Conservation (phyloP, 768 basidiomycete species). For the Naematelia encephala region DNA sequence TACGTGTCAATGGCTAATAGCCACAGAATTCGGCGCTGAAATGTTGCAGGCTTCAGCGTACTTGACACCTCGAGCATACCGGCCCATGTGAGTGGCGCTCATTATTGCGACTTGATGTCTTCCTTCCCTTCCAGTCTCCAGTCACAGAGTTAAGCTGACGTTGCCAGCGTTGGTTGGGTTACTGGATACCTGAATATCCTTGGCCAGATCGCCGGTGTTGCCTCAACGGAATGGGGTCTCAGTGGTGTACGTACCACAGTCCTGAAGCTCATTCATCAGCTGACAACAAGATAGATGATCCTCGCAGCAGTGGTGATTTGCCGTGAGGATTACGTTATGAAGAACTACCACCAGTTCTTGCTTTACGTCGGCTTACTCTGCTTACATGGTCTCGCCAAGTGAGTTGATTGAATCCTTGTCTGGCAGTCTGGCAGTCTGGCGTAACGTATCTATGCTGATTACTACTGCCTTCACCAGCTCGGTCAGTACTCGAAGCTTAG, state of each 20-base stretch:
- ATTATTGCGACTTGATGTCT: too few species aligned
- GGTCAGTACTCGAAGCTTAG: slow-evolving; percentile 50
- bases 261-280: not conserved
- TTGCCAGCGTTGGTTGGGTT: slow-evolving; percentile 49
- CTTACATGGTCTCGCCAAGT: slow-evolving; percentile 69
- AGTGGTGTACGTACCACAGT: slow-evolving; percentile 7
- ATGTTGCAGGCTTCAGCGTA: slow-evolving; percentile 45
- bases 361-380: slow-evolving; percentile 72
- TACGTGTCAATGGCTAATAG: not conserved
- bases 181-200: slow-evolving; percentile 49
- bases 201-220: slow-evolving; percentile 65
- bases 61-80: slow-evolving; percentile 50
- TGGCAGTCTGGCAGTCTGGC: too few species aligned
- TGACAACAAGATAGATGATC: slow-evolving; percentile 40
- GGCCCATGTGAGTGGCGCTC: slow-evolving; percentile 44
- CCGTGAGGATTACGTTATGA: slow-evolving; percentile 60
- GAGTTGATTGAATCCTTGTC: slow-evolving; percentile 43
- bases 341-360: slow-evolving; percentile 70
- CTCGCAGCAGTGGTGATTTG: slow-evolving; percentile 26
- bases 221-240: slow-evolving; percentile 78
- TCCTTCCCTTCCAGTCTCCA: too few species aligned
- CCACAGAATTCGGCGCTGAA: not conserved
- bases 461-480: not conserved
- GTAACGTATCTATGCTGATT: not conserved
- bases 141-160: not conserved